Conservation (phyloP, 768 basidiomycete genomes). For the Podaxis sp. region DNA sequence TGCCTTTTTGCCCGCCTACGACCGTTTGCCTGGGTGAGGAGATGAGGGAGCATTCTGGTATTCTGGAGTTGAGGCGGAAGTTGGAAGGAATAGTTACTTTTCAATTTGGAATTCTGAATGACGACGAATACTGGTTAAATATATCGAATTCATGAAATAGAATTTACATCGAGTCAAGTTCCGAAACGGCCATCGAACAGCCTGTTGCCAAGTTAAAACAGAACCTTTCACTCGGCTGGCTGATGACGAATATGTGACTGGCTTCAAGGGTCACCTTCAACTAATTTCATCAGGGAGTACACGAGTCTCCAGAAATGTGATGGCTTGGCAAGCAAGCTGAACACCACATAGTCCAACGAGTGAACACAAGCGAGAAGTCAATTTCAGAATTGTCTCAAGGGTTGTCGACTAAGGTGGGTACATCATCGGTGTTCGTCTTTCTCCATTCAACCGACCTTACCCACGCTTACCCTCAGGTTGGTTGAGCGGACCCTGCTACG, state of each 20-base stretch:
- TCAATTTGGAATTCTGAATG: not conserved
- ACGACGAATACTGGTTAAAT: not conserved
- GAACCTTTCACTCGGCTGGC: not conserved
- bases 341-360: not conserved
- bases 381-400: not conserved
- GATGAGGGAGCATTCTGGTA: not conserved
- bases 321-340: not conserved
- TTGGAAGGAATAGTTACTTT: not conserved
- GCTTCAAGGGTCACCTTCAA: not conserved
- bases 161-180: not conserved
- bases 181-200: not conserved
- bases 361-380: not conserved
- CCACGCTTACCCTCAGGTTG: constrained; percentile 2
- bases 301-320: not conserved
- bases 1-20: not conserved
- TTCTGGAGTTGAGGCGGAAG: not conserved
- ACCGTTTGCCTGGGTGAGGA: not conserved
- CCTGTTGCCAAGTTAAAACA: not conserved
- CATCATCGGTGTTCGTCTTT: constrained; percentile 2
- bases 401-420: not conserved
- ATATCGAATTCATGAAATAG: not conserved
- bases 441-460: constrained; percentile 14
- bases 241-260: not conserved
- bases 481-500: constrained; percentile 2
- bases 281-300: not conserved